These are phyloP conservation scores for Magnaporthiopsis incrustans DNA, from an alignment of 2,329 filamentous ascomycete genomes.

Conservation along the genomic window DNA sequence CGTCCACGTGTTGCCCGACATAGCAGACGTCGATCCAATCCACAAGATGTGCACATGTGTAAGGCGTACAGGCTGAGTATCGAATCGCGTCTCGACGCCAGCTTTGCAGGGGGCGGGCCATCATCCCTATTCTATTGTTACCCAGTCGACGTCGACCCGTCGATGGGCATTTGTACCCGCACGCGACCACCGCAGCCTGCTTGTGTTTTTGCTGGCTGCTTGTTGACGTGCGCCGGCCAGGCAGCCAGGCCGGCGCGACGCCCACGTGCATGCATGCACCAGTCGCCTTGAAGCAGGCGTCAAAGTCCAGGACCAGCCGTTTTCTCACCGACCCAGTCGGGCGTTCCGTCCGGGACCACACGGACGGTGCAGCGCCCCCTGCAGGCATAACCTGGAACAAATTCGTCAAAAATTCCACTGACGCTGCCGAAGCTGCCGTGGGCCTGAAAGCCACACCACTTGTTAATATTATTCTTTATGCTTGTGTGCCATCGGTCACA, in stretches of 20 bases:
- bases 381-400: conserved; percentile 3
- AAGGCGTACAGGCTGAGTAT: neutral
- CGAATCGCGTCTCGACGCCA: neutral
- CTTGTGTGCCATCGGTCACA: neutral
- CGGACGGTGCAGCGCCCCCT: conserved; percentile 15
- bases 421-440: neutral
- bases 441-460: neutral
- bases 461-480: neutral
- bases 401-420: neutral
- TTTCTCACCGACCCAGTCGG: neutral
- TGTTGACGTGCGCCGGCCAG: neutral
- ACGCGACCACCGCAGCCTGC: neutral
- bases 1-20: no score
- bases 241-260: no score
- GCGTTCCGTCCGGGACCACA: neutral
- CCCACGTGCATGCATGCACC: no score
- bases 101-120: neutral
- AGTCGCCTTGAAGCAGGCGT: neutral
- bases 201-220: neutral
- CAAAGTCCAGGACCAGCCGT: neutral
- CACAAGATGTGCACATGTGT: no score
- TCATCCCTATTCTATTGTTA: neutral
- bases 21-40: no score
- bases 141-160: neutral
- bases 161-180: neutral